Evolutionary conservation across 2,329 filamentous ascomycete species (phyloP), one percentile per base, ranked within the genome.

Genomic region (Aspergillus brasiliensis): DNA sequence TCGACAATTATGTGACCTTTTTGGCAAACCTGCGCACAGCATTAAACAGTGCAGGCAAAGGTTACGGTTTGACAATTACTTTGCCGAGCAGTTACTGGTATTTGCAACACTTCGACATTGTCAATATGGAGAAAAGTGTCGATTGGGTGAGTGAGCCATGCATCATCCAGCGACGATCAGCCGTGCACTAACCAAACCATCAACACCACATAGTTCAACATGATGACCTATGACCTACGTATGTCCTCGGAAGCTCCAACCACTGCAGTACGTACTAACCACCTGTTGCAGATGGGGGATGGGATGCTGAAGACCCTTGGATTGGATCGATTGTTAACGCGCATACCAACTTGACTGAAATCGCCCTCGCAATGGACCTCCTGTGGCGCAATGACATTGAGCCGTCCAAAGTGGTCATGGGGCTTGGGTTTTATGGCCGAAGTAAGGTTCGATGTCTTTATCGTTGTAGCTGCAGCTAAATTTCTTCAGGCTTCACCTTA

Each of bases 361-460:
- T 64, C 19, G 67, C 78, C 2, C 28, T 63, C 0, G 71, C 72
- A 0, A 46, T 81, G 0, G 73, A 81, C 3, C 74, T 83, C 0
- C 65, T 83, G 3, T 83, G 82, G 79, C 70, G 78, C 5, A 76
- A 73, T 25, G 63, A 75, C 23, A 67, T 85, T 0, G 60, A 69
- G 0, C 71, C 82, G 0, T 46, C 62, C 0, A 80, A 82, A 59
- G 63, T 84, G 3, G 37, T 55, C 17, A 54, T 85, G 8, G 82
- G 82, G 3, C 57, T 83, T 1, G 79, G 80, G 1, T 75, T 73
- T 40, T 84, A 84, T 56, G 81, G 80, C 0, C 71, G 81, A 31
- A 44, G 40, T 40, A 17, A 8, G 38, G 13, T 17, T 40, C 15
- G 3, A n/a, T 2, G 3, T n/a, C 15, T 15, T 40, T 40, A 8